Conservation (phyloP, 2,329 filamentous ascomycete genomes). For the Ceratocystis huliohia region DNA sequence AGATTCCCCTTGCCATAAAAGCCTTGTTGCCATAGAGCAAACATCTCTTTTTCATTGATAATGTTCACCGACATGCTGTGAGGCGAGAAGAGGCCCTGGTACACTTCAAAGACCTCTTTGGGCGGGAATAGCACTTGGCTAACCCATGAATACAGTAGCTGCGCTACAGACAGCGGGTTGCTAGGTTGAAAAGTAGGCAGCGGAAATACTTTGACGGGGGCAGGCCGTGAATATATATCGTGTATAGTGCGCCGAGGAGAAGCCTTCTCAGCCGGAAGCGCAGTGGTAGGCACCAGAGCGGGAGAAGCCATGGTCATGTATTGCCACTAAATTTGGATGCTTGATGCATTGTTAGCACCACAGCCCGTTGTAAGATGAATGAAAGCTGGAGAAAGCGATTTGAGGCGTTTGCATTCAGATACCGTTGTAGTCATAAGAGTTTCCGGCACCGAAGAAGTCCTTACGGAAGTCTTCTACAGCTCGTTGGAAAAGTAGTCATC, state of each 20-base stretch:
- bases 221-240: slow-evolving; percentile 68
- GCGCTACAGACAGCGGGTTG: slow-evolving; percentile 79
- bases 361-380: background rate
- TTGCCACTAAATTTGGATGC: slow-evolving; percentile 10
- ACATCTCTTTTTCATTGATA: slow-evolving; percentile 59
- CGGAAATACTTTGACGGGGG: slow-evolving; percentile 70
- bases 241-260: slow-evolving; percentile 37
- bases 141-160: slow-evolving; percentile 65
- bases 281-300: background rate
- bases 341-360: slow-evolving; percentile 6
- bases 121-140: slow-evolving; percentile 56
- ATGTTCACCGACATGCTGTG: slow-evolving; percentile 75
- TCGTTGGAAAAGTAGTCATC: slow-evolving; percentile 44
- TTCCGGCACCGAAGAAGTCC: slow-evolving; percentile 21
- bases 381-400: slow-evolving; percentile 10
- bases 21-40: slow-evolving; percentile 85
- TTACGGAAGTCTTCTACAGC: slow-evolving; percentile 22
- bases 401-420: slow-evolving; percentile 49
- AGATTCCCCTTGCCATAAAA: slow-evolving; percentile 93
- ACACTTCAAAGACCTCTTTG: slow-evolving; percentile 49
- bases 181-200: slow-evolving; percentile 80
- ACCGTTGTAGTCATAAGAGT: slow-evolving; percentile 83
- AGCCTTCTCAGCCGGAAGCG: slow-evolving; percentile 10
- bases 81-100: slow-evolving; percentile 67
- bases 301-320: slow-evolving; percentile 11